Conservation (phyloP, 23 red algal species). For the Agarophyton chilense region DNA sequence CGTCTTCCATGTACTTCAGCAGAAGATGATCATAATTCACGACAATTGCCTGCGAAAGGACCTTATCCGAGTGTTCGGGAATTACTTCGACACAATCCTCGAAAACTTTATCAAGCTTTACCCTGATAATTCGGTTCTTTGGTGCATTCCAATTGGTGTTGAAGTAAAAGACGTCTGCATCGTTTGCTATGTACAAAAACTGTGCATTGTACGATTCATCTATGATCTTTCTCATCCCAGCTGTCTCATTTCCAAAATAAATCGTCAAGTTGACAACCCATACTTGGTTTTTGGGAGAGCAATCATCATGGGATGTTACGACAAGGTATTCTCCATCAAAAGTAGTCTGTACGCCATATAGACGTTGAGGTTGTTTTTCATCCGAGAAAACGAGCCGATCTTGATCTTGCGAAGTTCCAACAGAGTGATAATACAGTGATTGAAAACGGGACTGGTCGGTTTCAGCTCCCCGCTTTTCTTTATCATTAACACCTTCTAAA, state of each 20-base stretch:
- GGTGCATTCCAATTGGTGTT: slow-evolving; percentile 79
- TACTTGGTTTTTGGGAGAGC: slow-evolving; percentile 71
- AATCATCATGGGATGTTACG: slow-evolving; percentile 52
- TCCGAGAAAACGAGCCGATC: slow-evolving; percentile 62
- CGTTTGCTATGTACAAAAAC: slow-evolving; percentile 77
- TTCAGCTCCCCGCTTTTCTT: slow-evolving; percentile 75
- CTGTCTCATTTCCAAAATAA: slow-evolving; percentile 51
- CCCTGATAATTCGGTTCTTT: slow-evolving; percentile 59
- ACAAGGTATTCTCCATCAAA: slow-evolving; percentile 74
- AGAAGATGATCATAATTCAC: slow-evolving; percentile 68
- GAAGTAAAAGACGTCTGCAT: slow-evolving; percentile 63
- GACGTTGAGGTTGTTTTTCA: slow-evolving; percentile 55
- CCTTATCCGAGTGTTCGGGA: slow-evolving; percentile 56
- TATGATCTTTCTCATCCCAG: slow-evolving; percentile 40
- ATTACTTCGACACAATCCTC: slow-evolving; percentile 48
- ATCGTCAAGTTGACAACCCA: slow-evolving; percentile 64
- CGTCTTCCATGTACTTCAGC: slow-evolving; percentile 74
- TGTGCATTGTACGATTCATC: slow-evolving; percentile 57
- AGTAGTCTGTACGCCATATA: slow-evolving; percentile 55
- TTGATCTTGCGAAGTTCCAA: slow-evolving; percentile 64
- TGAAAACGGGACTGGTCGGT: slow-evolving; percentile 60
- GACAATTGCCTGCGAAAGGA: slow-evolving; percentile 50
- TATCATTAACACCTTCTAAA: slow-evolving; percentile 41
- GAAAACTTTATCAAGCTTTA: slow-evolving; percentile 30
- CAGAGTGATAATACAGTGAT: slow-evolving; percentile 53